Conservation (phyloP, 345 rosid species). For the Hibiscus trionum region DNA sequence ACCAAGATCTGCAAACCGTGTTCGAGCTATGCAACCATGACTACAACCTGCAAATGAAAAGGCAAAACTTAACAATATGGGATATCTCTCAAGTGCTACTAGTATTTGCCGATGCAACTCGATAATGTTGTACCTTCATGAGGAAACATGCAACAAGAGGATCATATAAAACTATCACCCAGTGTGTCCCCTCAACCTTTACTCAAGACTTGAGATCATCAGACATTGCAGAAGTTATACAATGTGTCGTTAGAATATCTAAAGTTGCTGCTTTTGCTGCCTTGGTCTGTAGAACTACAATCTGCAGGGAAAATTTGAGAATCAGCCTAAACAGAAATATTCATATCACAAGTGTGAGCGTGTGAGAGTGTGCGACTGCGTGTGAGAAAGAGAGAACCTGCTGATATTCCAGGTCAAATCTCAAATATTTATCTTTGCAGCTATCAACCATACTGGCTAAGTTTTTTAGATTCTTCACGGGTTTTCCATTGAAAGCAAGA, state of each 20-base stretch:
- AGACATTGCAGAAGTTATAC: constrained; percentile 84
- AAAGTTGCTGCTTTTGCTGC: constrained; percentile 73
- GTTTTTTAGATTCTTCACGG: neutral
- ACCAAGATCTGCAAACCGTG: neutral
- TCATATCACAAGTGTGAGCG: neutral
- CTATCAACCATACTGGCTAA: neutral
- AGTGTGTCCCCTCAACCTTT: constrained; percentile 5
- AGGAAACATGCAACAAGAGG: neutral
- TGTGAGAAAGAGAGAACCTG: constrained; percentile 44
- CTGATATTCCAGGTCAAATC: constrained; percentile 74
- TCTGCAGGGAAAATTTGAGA: constrained; percentile 27
- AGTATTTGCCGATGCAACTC: neutral
- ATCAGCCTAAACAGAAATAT: neutral
- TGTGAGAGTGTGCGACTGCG: neutral
- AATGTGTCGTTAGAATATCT: constrained; percentile 73
- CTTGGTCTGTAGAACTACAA: constrained; percentile 56
- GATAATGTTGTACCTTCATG: neutral
- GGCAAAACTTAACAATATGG: neutral
- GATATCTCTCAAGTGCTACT: neutral
- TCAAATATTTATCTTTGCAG: neutral
- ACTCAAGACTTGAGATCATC: constrained; percentile 65
- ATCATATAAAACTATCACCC: neutral
- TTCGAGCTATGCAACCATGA: neutral
- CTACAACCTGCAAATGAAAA: neutral
- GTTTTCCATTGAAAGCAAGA: neutral